Evolutionary conservation across 495 filamentous ascomycete species (phyloP), one percentile per base, ranked within the genome.

Genomic region (Aspergillus nidulans): DNA sequence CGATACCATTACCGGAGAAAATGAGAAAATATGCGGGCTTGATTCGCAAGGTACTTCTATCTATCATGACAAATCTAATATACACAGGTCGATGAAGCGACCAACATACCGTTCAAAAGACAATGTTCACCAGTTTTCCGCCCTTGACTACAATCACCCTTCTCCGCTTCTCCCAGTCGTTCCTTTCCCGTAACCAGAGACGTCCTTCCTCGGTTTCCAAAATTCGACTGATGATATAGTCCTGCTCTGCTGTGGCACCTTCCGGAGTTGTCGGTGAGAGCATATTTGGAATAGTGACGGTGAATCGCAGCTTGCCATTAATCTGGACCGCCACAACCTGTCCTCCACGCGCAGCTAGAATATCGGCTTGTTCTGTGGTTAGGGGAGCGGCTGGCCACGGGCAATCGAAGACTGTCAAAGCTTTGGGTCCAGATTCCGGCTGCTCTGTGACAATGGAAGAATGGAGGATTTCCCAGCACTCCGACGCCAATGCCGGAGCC

Each of bases 401-500:
- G 1, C 71, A 64, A 8, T 68, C 58, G 49, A 85, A 83, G 44
- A 89, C 71, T 4, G 66, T 34, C 44, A 60, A 40, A 21, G 41
- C 24, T 21, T 26, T 10, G 24, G 13, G 44, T 4, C 30, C 44
- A 23, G 20, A 24, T 32, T 56, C 24, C 7, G 36, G 36, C 13
- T 50, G 21, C 15, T 56, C 43, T 12, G 70, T 64, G 6, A 42
- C 4, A 4, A 63, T 39, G 15, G 63, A 34, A n/a, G 57, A 52
- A 54, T 80, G 68, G 4, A 92, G 71, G 1, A 80, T 55, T 53
- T 82, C 76, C 89, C 90, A 94, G 60, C 83, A 87, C 63, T 95
- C 90, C 40, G 91, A 88, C 1, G 88, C 76, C 49, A 92, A 80
- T 0, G 85, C 87, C 0, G 90, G 90, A 0, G 88, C 80, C 32